Evolutionary conservation across 202 grass and related monocot genomes (phyloP).

Genomic region (Schoenoplectus tabernaemontani): DNA sequence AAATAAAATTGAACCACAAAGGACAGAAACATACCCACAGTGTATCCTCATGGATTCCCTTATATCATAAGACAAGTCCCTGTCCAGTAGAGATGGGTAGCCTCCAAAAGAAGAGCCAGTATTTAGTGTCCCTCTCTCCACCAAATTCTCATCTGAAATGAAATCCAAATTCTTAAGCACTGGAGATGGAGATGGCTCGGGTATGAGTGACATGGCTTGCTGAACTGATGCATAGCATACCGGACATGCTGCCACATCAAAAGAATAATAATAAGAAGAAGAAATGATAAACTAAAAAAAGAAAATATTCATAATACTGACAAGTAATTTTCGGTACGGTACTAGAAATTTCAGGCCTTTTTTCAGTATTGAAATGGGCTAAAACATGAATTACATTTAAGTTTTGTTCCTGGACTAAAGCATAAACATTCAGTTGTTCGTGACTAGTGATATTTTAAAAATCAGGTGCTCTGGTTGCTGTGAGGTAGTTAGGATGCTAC

Average conservation of each 20-base stretch:
- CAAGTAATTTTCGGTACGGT: neutral
- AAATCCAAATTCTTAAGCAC: conserved; percentile 69
- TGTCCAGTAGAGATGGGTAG: conserved; percentile 69
- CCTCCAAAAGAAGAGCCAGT: conserved; percentile 74
- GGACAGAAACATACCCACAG: conserved; percentile 60
- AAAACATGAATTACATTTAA: neutral
- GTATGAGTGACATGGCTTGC: conserved; percentile 56
- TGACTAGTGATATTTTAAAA: neutral
- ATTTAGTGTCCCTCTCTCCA: conserved; percentile 39
- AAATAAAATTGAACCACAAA: conserved; percentile 1
- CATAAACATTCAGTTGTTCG: neutral
- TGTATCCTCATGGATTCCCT: conserved; percentile 76
- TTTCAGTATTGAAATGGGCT: neutral
- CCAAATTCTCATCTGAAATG: conserved; percentile 50
- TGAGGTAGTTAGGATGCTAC: neutral
- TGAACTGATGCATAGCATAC: conserved; percentile 90
- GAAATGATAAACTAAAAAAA: neutral
- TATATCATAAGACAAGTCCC: conserved; percentile 75
- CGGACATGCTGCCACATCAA: conserved; percentile 65
- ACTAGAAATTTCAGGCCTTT: neutral
- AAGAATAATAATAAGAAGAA: conserved; percentile 32
- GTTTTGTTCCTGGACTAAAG: neutral
- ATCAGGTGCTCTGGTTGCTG: neutral
- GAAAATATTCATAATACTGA: neutral
- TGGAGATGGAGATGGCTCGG: conserved; percentile 50